Conservation (phyloP, 805 yeast genomes). For the Ogataea chonburiensis region DNA sequence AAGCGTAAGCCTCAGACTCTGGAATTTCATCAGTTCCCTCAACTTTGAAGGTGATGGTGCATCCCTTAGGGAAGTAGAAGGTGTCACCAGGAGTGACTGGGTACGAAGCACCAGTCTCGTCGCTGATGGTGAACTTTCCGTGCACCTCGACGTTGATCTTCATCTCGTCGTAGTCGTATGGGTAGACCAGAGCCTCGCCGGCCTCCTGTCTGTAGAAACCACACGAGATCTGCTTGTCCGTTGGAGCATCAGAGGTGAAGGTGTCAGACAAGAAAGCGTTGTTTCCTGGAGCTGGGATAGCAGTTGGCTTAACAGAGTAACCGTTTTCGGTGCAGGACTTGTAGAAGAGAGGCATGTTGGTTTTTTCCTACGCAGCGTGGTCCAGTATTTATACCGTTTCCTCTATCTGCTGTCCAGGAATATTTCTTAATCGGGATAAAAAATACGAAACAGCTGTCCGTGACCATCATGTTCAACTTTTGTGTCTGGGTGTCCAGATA, state of each 20-base stretch:
- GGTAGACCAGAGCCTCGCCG: constrained; percentile 68
- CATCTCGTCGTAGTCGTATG: constrained; percentile 66
- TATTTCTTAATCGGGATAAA: constrained; percentile 21
- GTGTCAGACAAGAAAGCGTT: constrained; percentile 70
- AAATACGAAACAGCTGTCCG: constrained; percentile 7
- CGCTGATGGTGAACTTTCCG: constrained; percentile 61
- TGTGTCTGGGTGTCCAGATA: too few relatives aligned
- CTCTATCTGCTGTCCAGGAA: not conserved
- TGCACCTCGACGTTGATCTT: constrained; percentile 66
- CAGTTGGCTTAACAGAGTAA: constrained; percentile 53
- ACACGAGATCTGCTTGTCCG: constrained; percentile 57
- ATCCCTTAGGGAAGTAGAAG: constrained; percentile 65
- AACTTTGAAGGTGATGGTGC: constrained; percentile 61
- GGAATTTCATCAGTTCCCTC: constrained; percentile 36
- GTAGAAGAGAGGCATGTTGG: constrained; percentile 54
- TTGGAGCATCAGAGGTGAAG: constrained; percentile 58
- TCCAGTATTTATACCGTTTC: constrained; percentile 10
- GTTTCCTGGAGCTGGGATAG: constrained; percentile 61
- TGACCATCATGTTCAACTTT: too few relatives aligned
- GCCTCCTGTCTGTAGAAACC: constrained; percentile 71
- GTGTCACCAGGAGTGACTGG: constrained; percentile 64
- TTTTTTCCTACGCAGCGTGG: not conserved
- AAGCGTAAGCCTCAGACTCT: constrained; percentile 51
- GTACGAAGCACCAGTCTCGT: constrained; percentile 61
- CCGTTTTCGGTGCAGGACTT: constrained; percentile 51